phyloP scores from a whole-genome alignment of 1,284 basidiomycete genomes.

The Ustilago bromivora region DNA sequence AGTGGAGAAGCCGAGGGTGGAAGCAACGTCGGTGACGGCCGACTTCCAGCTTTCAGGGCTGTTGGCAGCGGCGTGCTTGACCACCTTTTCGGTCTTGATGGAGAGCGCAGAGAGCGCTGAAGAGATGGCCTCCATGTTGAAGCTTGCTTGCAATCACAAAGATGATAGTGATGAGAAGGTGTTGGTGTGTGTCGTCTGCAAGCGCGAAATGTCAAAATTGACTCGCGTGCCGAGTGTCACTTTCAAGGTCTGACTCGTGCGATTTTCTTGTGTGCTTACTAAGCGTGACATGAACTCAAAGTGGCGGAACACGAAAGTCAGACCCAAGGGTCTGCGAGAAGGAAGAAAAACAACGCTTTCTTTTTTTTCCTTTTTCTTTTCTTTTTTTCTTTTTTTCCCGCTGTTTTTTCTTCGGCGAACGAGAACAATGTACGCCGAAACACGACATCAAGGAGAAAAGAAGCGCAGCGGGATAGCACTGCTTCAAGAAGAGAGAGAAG shows the following conservation, averaged over 20 bases:
- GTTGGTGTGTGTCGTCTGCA: neutral
- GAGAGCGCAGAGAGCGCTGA: constrained; percentile 57
- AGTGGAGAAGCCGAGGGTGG: constrained; percentile 34
- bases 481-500: neutral
- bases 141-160: neutral
- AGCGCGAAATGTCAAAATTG: neutral
- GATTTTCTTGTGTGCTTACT: constrained; percentile 16
- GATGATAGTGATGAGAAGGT: constrained; percentile 8
- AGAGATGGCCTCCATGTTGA: constrained; percentile 50
- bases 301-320: constrained; percentile 13
- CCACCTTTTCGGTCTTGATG: constrained; percentile 50
- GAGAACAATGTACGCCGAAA: neutral
- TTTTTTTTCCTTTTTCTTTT: neutral
- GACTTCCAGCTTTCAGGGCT: constrained; percentile 56
- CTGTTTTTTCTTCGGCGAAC: neutral
- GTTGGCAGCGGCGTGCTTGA: constrained; percentile 58
- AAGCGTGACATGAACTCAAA: constrained; percentile 17
- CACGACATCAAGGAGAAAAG: constrained; percentile 29
- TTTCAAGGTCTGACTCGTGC: constrained; percentile 33
- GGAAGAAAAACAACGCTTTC: neutral
- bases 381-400: neutral
- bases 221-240: constrained; percentile 45
- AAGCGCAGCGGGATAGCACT: neutral
- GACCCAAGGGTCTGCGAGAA: neutral
- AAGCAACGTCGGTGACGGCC: constrained; percentile 49